Evolutionary conservation across 345 rosid genomes (phyloP).

Genomic region (Pistacia vera): DNA sequence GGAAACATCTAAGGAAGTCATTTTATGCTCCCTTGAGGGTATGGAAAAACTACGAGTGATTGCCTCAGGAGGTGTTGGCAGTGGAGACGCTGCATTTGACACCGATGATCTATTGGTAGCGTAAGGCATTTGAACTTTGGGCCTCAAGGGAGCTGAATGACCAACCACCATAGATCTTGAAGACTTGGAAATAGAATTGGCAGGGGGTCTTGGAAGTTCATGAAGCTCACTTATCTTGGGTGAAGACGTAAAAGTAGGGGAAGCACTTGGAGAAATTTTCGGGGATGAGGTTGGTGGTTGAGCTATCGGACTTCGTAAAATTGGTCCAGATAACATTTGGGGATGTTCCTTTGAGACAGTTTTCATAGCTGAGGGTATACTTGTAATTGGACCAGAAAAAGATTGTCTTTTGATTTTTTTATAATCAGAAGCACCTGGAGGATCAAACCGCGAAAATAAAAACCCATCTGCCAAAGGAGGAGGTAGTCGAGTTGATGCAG

Average conservation of each 20-base stretch:
- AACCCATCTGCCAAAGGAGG: constrained; percentile 63
- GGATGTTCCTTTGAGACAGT: constrained; percentile 47
- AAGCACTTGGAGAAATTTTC: constrained; percentile 59
- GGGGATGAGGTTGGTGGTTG: constrained; percentile 56
- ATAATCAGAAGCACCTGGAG: constrained; percentile 34
- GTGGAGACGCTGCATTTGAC: constrained; percentile 58
- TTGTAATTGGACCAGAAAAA: constrained; percentile 74
- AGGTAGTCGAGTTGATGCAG: constrained; percentile 46
- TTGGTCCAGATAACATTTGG: constrained; percentile 69
- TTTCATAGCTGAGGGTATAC: constrained; percentile 51
- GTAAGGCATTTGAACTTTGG: constrained; percentile 47
- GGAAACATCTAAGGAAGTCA: constrained; percentile 39
- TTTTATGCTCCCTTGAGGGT: constrained; percentile 64
- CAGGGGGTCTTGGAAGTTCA: constrained; percentile 97
- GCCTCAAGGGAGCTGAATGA: constrained; percentile 78
- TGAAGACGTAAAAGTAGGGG: constrained; percentile 73
- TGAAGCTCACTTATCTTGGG: constrained; percentile 96
- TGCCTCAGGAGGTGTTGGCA: constrained; percentile 71
- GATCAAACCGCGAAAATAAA: constrained; percentile 46
- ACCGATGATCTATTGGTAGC: constrained; percentile 39
- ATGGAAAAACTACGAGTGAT: constrained; percentile 87
- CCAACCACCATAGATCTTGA: constrained; percentile 51
- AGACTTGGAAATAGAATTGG: constrained; percentile 37
- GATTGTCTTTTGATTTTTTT: constrained; percentile 69
- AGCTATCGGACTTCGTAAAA: constrained; percentile 53